Evolutionary conservation across 1,284 basidiomycete genomes (phyloP), one percentile per base, ranked within the genome.

Genomic region (Earliella scabrosa): DNA sequence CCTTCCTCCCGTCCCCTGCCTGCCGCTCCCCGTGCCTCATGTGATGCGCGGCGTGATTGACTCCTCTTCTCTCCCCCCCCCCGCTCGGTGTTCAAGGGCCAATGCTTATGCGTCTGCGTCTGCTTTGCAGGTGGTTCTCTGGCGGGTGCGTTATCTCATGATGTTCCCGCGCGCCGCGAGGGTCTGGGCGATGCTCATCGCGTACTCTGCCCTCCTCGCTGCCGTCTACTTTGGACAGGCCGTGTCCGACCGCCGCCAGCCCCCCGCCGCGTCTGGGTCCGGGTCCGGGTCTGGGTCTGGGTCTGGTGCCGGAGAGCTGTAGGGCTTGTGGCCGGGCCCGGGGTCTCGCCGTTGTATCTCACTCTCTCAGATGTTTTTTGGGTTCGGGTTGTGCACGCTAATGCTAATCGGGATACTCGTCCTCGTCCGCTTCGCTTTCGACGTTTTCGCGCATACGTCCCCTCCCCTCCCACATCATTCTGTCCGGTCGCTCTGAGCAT

Each of bases 81-180:
- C n/a, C n/a, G n/a, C n/a, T n/a, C n/a, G n/a, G 31, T 32, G 46
- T 29, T 57, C 58, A 68, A 69, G 70, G 68, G 56, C 66, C 57
- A 53, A 44, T 67, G 66, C 70, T 71, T 65, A 71, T 62, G 66
- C 68, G 20, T 65, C 65, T 60, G 68, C 67, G 63, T 68, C 70
- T 62, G 65, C 64, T 63, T 65, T 61, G 60, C 70, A 71, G 78
- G 79, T 80, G 78, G 78, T 80, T 80, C 63, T 74, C 77, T 67
- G 76, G 76, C 59, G 78, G 78, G 48, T 80, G 78, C 64, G 71
- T 70, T 72, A 65, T 68, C 56, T 44, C 60, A 40, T 50, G 54
- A 52, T 63, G 55, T 39, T 62, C 24, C 59, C 48, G 31, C 52
- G 50, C 26, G 50, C 53, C 41, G 58, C 41, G 45, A 50, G 58